phyloP scores from a whole-genome alignment of 306 rosid species.

The Pyrus pyrifolia region DNA sequence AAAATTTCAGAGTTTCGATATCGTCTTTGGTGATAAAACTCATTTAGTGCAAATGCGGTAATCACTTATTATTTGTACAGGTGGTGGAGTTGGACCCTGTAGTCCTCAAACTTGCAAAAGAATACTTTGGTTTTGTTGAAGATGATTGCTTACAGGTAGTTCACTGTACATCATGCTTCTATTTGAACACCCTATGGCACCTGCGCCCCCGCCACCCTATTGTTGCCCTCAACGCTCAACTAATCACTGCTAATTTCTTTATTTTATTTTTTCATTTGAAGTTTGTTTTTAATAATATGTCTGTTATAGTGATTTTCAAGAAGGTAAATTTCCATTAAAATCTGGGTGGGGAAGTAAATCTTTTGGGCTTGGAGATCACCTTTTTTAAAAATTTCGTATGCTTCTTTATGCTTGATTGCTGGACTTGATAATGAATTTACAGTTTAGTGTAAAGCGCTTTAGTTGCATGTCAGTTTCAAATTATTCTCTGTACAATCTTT shows the following conservation, averaged over 20 bases:
- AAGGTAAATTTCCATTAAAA: not conserved
- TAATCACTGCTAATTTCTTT: not conserved
- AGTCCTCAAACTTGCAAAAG: slow-evolving; percentile 65
- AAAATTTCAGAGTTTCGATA: not conserved
- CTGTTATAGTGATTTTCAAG: not conserved
- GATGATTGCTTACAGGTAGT: slow-evolving; percentile 68
- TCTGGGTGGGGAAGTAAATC: too few relatives aligned
- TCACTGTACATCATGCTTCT: not conserved
- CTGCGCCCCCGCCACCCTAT: too few relatives aligned
- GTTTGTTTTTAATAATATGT: too few relatives aligned
- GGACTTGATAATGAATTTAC: not conserved
- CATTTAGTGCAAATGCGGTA: not conserved
- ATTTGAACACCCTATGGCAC: too few relatives aligned
- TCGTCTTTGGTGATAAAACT: not conserved
- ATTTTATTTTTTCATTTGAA: not conserved
- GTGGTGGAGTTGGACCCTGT: slow-evolving; percentile 82
- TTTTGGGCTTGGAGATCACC: not conserved
- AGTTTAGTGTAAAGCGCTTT: not conserved
- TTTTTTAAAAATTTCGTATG: too few relatives aligned
- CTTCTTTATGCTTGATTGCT: too few relatives aligned
- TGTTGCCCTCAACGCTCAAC: too few relatives aligned
- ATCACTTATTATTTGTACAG: slow-evolving; percentile 32
- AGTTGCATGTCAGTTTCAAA: not conserved
- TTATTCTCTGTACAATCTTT: not conserved
- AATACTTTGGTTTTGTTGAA: slow-evolving; percentile 59